Conservation (phyloP, 805 yeast genomes). For the Lipomyces starkeyi region DNA sequence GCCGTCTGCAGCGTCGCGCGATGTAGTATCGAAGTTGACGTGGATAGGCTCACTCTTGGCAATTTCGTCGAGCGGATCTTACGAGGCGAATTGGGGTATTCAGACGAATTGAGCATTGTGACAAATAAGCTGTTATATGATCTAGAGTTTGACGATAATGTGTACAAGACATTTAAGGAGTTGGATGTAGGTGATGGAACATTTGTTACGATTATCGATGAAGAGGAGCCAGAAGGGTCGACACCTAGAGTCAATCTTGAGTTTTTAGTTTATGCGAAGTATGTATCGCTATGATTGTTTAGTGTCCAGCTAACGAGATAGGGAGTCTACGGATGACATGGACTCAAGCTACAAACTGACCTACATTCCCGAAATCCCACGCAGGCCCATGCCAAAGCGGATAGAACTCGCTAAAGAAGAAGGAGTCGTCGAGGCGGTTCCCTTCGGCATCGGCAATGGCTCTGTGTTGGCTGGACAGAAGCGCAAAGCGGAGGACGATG, state of each 20-base stretch:
- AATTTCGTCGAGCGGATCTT: conserved; percentile 59
- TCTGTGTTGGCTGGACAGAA: conserved; percentile 3
- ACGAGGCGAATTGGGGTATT: conserved; percentile 58
- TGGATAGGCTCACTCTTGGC: conserved; percentile 49
- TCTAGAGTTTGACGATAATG: conserved; percentile 84
- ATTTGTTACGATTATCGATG: conserved; percentile 75
- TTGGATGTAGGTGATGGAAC: conserved; percentile 67
- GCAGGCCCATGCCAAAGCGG: conserved; percentile 21
- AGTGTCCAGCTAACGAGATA: not conserved
- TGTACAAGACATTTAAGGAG: conserved; percentile 54
- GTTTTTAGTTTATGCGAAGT: conserved; percentile 40
- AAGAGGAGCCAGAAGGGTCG: conserved; percentile 71
- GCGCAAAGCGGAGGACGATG: conserved; percentile 27
- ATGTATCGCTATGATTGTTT: not conserved
- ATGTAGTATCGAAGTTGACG: conserved; percentile 41
- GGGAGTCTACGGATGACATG: not conserved
- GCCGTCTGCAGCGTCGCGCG: conserved; percentile 54
- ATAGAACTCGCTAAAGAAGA: conserved; percentile 4
- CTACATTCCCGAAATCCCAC: conserved; percentile 29
- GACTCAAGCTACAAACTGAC: conserved; percentile 4
- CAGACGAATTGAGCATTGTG: conserved; percentile 61
- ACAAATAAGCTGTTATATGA: conserved; percentile 77
- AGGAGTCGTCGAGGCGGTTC: not conserved
- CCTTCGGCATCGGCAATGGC: conserved; percentile 1
- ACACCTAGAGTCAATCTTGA: conserved; percentile 53